Percentiles rank a stretch among this genome's conserved stretches.
These are phyloP conservation scores for Xylaria sp. DNA, from an alignment of 2,329 filamentous ascomycete species.

Conservation along the genomic window DNA sequence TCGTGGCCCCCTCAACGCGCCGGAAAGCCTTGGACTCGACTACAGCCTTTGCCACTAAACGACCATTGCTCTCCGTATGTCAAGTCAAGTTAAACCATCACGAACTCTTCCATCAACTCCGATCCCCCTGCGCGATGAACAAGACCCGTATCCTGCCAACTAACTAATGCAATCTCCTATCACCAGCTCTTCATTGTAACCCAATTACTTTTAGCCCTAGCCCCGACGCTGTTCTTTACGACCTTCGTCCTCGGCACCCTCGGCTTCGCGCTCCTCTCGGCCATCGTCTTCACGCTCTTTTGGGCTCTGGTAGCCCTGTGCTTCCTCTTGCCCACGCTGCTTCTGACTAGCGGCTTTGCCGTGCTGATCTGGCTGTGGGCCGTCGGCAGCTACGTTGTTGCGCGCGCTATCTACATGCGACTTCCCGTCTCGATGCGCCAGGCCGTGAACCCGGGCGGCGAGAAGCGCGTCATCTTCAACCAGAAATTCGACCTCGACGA, in stretches of 20 bases:
- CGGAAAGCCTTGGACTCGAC: slow-evolving; percentile 65
- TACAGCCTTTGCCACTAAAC: slow-evolving; percentile 67
- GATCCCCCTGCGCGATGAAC: background rate
- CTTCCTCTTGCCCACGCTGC: slow-evolving; percentile 74
- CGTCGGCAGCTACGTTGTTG: slow-evolving; percentile 66
- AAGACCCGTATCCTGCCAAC: slow-evolving; percentile 4
- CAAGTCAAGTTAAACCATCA: background rate
- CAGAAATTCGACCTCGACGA: slow-evolving; percentile 23
- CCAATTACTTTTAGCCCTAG: slow-evolving; percentile 72
- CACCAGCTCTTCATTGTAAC: slow-evolving; percentile 73
- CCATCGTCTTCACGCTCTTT: slow-evolving; percentile 74
- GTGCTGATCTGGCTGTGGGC: slow-evolving; percentile 76
- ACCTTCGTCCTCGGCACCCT: slow-evolving; percentile 72
- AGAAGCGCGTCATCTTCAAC: slow-evolving; percentile 45
- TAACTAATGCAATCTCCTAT: background rate
- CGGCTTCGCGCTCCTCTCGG: slow-evolving; percentile 70
- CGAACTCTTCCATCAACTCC: background rate
- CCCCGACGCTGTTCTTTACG: slow-evolving; percentile 76
- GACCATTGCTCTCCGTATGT: slow-evolving; percentile 77
- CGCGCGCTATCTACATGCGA: slow-evolving; percentile 58
- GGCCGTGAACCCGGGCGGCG: background rate
- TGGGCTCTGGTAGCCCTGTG: slow-evolving; percentile 74
- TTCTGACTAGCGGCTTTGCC: slow-evolving; percentile 72
- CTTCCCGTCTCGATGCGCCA: slow-evolving; percentile 33
- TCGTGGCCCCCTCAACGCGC: slow-evolving; percentile 70